A percentile compares a stretch with the other conserved stretches of the same genome.
phyloP scores from a whole-genome alignment of 2,329 filamentous ascomycete genomes.

The Sporothrix pseudoabietina region DNA sequence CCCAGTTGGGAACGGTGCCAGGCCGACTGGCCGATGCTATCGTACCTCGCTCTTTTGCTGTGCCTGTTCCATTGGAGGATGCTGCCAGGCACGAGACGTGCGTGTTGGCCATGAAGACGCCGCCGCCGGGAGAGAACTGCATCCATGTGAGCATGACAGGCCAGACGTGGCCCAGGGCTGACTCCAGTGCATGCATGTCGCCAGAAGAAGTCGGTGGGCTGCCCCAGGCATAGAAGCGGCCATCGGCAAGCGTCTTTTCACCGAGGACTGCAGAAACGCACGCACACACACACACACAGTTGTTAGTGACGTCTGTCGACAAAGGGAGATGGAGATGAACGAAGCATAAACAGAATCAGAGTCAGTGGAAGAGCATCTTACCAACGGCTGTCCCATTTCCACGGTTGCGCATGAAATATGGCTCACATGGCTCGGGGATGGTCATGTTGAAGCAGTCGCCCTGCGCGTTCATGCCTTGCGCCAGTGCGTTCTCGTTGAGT shows the following conservation, averaged over 20 bases:
- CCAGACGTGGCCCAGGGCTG: slow-evolving; percentile 25
- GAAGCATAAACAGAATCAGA: no score
- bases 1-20: not conserved
- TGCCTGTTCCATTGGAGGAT: slow-evolving; percentile 7
- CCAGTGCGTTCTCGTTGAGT: slow-evolving; percentile 12
- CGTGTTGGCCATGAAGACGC: slow-evolving; percentile 24
- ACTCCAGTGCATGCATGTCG: not conserved
- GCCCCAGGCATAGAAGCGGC: slow-evolving; percentile 28
- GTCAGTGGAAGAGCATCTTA: not conserved
- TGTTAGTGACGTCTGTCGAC: not conserved
- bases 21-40: not conserved
- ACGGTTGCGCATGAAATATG: slow-evolving; percentile 15
- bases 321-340: not conserved
- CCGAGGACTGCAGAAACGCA: not conserved
- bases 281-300: not conserved
- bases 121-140: slow-evolving; percentile 14
- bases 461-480: slow-evolving; percentile 10
- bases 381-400: slow-evolving; percentile 24
- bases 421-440: slow-evolving; percentile 9
- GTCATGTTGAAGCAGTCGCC: slow-evolving; percentile 22
- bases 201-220: slow-evolving; percentile 5
- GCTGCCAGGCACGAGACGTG: slow-evolving; percentile 23
- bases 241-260: slow-evolving; percentile 18
- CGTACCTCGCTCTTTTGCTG: slow-evolving; percentile 24
- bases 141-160: slow-evolving; percentile 27